Evolutionary conservation across 495 filamentous ascomycete genomes (phyloP).

Genomic region (Talaromyces wortmannii): DNA sequence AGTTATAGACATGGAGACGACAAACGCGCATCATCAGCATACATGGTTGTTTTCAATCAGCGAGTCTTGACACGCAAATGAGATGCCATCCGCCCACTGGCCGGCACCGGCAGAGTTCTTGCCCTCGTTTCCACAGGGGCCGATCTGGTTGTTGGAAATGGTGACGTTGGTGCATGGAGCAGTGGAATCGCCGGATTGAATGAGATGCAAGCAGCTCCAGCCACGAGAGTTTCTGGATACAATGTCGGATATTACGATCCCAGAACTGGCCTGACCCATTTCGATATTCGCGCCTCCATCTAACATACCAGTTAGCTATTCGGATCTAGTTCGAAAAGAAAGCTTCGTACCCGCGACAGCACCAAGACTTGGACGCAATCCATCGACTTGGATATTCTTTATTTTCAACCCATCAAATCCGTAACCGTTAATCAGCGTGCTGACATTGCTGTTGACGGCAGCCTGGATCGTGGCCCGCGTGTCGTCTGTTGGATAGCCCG

Average conservation of each 20-base stretch:
- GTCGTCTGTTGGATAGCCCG: conserved; percentile 9
- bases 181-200: conserved; percentile 5
- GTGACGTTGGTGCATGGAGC: conserved; percentile 11
- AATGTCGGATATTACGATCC: conserved; percentile 7
- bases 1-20: neutral
- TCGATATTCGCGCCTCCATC: conserved; percentile 5
- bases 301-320: neutral
- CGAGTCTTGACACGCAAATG: conserved; percentile 9
- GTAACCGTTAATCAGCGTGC: conserved; percentile 6
- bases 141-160: conserved; percentile 11
- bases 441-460: conserved; percentile 4
- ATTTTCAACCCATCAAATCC: conserved; percentile 3
- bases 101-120: conserved; percentile 4
- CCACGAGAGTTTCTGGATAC: conserved; percentile 9
- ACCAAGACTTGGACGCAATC: conserved; percentile 4
- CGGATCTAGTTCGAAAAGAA: no score
- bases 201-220: conserved; percentile 12
- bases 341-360: neutral
- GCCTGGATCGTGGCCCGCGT: conserved; percentile 2
- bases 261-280: neutral
- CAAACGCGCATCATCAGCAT: neutral
- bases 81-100: conserved; percentile 13
- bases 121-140: conserved; percentile 10
- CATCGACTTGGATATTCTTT: conserved; percentile 10
- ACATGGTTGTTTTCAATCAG: conserved; percentile 10